Percentiles rank a stretch among this genome's conserved stretches.
Evolutionary conservation across 352 stramenopile species (phyloP).

Genomic region (Pythium insidiosum): DNA sequence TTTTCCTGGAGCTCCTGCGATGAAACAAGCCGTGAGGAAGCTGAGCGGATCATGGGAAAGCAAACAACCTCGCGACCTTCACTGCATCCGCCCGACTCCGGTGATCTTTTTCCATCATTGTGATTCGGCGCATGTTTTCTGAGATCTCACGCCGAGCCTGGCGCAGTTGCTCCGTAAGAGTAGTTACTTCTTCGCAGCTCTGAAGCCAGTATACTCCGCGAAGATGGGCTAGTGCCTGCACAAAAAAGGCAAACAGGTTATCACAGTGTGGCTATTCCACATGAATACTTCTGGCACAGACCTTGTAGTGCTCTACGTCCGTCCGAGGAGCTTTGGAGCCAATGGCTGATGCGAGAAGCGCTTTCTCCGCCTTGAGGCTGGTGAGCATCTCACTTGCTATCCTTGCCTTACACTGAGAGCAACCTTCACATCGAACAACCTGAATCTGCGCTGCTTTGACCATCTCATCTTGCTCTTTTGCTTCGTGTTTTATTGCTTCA

Average conservation of each 20-base stretch:
- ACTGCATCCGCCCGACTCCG: not conserved
- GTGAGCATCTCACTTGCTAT: slow-evolving; percentile 8
- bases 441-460: slow-evolving; percentile 13
- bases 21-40: too few relatives aligned
- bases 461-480: slow-evolving; percentile 22
- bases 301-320: slow-evolving; percentile 23
- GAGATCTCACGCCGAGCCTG: too few relatives aligned
- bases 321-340: slow-evolving; percentile 14
- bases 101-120: not conserved
- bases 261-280: not conserved
- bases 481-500: slow-evolving; percentile 24
- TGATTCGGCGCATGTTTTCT: too few relatives aligned
- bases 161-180: too few relatives aligned
- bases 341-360: slow-evolving; percentile 9
- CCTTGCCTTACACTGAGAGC: slow-evolving; percentile 9
- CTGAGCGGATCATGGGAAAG: too few relatives aligned
- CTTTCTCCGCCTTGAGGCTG: slow-evolving; percentile 14
- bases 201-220: slow-evolving; percentile 18
- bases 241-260: not conserved
- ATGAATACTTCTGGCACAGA: not conserved
- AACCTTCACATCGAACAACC: slow-evolving; percentile 17
- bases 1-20: too few relatives aligned
- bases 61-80: too few relatives aligned
- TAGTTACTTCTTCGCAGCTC: slow-evolving; percentile 9
- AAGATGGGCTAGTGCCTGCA: slow-evolving; percentile 14